A percentile compares a stretch with the other conserved stretches of the same genome.
Conservation (phyloP, 805 yeast species). For the Myxozyma geophila region DNA sequence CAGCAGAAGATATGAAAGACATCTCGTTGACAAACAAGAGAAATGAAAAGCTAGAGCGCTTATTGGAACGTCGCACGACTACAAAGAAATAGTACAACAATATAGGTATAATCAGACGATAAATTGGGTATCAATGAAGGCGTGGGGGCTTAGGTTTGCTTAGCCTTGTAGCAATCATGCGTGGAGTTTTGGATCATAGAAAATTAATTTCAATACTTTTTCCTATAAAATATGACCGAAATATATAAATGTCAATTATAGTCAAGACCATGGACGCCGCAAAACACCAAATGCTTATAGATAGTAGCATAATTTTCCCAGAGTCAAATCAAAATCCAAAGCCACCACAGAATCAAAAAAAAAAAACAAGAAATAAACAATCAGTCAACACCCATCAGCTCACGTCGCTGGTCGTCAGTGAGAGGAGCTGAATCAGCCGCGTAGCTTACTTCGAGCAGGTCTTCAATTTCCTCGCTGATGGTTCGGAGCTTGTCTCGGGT, state of each 20-base stretch:
- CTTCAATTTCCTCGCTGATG: conserved; percentile 44
- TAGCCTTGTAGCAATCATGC: no score
- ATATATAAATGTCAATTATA: not conserved
- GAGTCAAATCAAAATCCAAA: not conserved
- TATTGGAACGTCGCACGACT: conserved; percentile 13
- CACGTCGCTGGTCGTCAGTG: conserved; percentile 26
- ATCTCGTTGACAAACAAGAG: conserved; percentile 13
- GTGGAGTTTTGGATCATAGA: no score
- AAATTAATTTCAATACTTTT: no score
- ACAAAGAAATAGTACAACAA: not conserved
- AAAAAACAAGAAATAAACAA: not conserved
- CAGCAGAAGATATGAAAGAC: conserved; percentile 26
- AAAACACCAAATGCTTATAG: not conserved
- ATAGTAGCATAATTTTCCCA: not conserved
- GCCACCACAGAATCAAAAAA: not conserved
- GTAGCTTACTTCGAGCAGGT: conserved; percentile 36
- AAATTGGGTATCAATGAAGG: no score
- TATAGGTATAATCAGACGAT: no score
- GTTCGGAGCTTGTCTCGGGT: conserved; percentile 41
- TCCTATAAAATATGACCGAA: not conserved
- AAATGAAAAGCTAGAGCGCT: conserved; percentile 17
- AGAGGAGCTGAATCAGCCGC: conserved; percentile 38
- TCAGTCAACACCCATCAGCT: conserved; percentile 19
- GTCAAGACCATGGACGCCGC: not conserved
- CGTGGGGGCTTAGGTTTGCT: no score